phyloP scores from a whole-genome alignment of 257 asterid species.

The Misopates orontium region DNA sequence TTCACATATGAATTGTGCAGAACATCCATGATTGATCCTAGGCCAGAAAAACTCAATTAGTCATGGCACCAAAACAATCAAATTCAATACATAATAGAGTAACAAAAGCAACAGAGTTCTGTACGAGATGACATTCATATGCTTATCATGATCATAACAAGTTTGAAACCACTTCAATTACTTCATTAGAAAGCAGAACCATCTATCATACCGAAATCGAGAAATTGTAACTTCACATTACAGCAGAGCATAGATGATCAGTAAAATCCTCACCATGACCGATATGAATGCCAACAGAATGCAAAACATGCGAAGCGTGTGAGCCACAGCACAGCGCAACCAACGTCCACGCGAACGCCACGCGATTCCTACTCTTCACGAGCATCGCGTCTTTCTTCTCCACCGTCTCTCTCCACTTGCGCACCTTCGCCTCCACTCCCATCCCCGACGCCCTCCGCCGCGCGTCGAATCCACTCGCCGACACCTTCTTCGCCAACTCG shows the following conservation, averaged over 20 bases:
- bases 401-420: constrained; percentile 84
- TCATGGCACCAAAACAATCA: background rate
- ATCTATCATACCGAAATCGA: too few relatives aligned
- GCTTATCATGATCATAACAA: background rate
- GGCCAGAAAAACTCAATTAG: constrained; percentile 18
- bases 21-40: constrained; percentile 67
- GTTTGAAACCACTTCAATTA: background rate
- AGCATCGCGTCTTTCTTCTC: constrained; percentile 81
- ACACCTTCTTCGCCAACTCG: constrained; percentile 65
- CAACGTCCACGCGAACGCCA: constrained; percentile 91
- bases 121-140: background rate
- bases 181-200: too few relatives aligned
- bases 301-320: constrained; percentile 84
- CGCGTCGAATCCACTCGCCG: constrained; percentile 86
- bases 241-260: background rate
- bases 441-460: constrained; percentile 71
- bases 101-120: background rate
- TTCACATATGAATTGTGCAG: constrained; percentile 88
- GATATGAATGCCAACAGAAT: constrained; percentile 82
- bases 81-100: background rate
- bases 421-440: constrained; percentile 84
- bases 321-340: constrained; percentile 94
- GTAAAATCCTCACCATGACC: constrained; percentile 66
- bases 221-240: too few relatives aligned
- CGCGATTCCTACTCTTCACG: constrained; percentile 68